Evolutionary conservation across 257 asterid genomes (phyloP).

Genomic region (Fraxinus pennsylvanica): DNA sequence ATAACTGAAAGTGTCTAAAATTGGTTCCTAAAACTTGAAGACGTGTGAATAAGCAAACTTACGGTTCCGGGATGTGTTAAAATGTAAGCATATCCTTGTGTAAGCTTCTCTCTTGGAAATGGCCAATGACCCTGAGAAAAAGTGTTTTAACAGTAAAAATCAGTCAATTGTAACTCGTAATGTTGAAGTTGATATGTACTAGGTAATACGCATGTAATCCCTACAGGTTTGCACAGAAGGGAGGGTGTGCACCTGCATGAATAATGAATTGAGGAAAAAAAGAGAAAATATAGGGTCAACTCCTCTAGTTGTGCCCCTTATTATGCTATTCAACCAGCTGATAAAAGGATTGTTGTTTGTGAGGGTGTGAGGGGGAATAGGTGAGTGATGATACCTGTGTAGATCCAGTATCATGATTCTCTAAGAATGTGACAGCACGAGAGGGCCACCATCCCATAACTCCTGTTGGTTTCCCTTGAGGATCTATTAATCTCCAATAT

Average conservation of each 20-base stretch:
- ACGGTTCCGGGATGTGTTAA: conserved; percentile 64
- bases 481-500: conserved; percentile 58
- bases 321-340: too few species aligned
- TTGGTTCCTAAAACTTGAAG: neutral
- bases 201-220: neutral
- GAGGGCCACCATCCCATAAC: conserved; percentile 77
- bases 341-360: too few species aligned
- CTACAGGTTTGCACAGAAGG: neutral
- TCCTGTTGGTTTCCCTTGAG: conserved; percentile 65
- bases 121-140: conserved; percentile 62
- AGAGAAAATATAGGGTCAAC: too few species aligned
- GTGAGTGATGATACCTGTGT: conserved; percentile 45
- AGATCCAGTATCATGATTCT: conserved; percentile 68
- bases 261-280: too few species aligned
- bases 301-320: too few species aligned
- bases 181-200: neutral
- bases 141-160: neutral
- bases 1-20: neutral
- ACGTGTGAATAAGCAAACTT: conserved; percentile 18
- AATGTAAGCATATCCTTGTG: conserved; percentile 61
- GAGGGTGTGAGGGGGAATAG: neutral
- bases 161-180: neutral
- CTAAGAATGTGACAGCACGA: conserved; percentile 63
- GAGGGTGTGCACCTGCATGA: neutral
- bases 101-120: conserved; percentile 57